phyloP scores from a whole-genome alignment of 73 alveolate genomes.

The Halteria grandinella region DNA sequence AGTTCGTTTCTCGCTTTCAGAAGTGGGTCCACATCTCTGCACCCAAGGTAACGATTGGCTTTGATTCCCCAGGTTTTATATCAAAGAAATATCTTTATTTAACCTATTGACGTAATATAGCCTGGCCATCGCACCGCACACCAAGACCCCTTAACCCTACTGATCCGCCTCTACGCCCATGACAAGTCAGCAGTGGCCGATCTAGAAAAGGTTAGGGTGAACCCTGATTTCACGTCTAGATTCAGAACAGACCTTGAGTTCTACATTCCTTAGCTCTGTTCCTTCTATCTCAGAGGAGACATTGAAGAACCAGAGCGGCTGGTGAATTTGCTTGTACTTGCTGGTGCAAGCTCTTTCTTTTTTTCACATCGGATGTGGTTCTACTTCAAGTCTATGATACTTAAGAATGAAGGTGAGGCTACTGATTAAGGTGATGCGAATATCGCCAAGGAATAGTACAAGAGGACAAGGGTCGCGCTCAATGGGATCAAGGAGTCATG shows the following conservation, averaged over 20 bases:
- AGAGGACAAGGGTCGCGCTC: conserved; percentile 43
- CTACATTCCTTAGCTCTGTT: conserved; percentile 80
- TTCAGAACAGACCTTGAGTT: conserved; percentile 87
- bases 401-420: conserved; percentile 15
- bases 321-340: conserved; percentile 64
- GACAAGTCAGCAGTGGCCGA: conserved; percentile 67
- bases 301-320: conserved; percentile 53
- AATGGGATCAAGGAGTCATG: conserved; percentile 44
- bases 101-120: conserved; percentile 6
- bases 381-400: conserved; percentile 74
- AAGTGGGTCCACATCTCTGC: conserved; percentile 50
- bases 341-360: conserved; percentile 74
- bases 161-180: conserved; percentile 63
- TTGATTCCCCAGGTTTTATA: too few species aligned
- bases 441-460: too few species aligned
- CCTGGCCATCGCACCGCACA: too few species aligned
- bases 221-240: conserved; percentile 84
- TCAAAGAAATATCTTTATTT: too few species aligned
- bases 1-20: conserved; percentile 30
- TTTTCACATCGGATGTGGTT: conserved; percentile 87
- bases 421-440: conserved; percentile 14
- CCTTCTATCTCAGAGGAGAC: conserved; percentile 51
- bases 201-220: conserved; percentile 78
- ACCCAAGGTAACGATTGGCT: conserved; percentile 39
- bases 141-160: conserved; percentile 10